Percentiles rank a stretch among this genome's conserved stretches.
phyloP scores from a whole-genome alignment of 352 stramenopile species.

The Phytophthora cryptogea region DNA sequence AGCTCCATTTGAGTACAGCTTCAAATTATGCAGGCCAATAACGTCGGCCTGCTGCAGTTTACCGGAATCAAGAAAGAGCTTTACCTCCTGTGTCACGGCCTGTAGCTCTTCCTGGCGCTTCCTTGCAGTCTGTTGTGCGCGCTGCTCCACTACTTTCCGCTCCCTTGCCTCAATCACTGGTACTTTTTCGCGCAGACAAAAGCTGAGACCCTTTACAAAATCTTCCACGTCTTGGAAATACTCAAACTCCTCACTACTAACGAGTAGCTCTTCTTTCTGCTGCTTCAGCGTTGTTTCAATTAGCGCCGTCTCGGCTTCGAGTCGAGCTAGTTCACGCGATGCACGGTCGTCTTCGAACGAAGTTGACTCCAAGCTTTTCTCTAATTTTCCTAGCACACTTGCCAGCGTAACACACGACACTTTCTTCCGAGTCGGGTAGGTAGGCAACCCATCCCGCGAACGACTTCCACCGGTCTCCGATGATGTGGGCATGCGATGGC shows the following conservation, averaged over 20 bases:
- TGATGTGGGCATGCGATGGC: constrained; percentile 31
- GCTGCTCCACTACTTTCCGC: constrained; percentile 30
- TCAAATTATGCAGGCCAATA: constrained; percentile 16
- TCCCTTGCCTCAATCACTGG: constrained; percentile 54
- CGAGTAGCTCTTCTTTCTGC: constrained; percentile 55
- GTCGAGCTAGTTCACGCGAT: constrained; percentile 50
- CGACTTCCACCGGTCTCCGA: constrained; percentile 12
- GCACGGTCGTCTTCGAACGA: constrained; percentile 52
- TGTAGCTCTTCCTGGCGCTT: constrained; percentile 22
- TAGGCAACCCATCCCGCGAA: constrained; percentile 17
- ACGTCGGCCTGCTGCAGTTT: constrained; percentile 25
- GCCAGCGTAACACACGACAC: constrained; percentile 51
- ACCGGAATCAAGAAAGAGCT: constrained; percentile 20
- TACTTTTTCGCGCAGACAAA: constrained; percentile 74
- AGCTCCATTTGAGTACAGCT: constrained; percentile 15
- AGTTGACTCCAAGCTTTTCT: constrained; percentile 51
- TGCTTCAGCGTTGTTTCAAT: constrained; percentile 46
- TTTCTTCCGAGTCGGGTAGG: constrained; percentile 60
- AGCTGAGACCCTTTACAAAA: constrained; percentile 74
- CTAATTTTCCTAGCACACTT: constrained; percentile 55
- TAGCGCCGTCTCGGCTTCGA: constrained; percentile 53
- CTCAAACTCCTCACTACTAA: constrained; percentile 72
- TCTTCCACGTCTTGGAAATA: constrained; percentile 81
- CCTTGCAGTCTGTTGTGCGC: constrained; percentile 20
- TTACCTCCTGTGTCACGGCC: constrained; percentile 13